These are phyloP conservation scores for Malus sylvestris DNA, from an alignment of 306 rosid species.

Conservation along the genomic window DNA sequence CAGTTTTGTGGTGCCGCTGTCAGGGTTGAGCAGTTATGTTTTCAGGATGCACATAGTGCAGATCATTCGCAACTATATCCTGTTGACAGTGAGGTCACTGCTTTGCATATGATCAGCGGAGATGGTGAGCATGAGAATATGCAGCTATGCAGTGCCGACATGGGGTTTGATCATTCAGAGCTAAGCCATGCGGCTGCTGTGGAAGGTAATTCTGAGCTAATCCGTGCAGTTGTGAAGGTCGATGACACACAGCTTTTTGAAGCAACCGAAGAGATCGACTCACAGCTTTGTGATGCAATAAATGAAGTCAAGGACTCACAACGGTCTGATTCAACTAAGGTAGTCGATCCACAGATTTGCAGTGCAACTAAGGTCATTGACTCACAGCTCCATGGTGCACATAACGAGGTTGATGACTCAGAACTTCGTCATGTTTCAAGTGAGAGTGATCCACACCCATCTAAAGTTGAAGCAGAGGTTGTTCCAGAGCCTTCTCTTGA, in stretches of 20 bases:
- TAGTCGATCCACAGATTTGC: slow-evolving; percentile 19
- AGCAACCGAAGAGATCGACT: slow-evolving; percentile 24
- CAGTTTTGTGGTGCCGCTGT: slow-evolving; percentile 58
- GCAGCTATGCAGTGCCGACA: slow-evolving; percentile 48
- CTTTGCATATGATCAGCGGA: slow-evolving; percentile 45
- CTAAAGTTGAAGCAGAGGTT: slow-evolving; percentile 39
- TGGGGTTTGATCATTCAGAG: slow-evolving; percentile 57
- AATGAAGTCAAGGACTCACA: slow-evolving; percentile 23
- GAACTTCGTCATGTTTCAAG: slow-evolving; percentile 30
- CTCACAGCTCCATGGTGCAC: slow-evolving; percentile 11
- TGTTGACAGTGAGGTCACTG: slow-evolving; percentile 40
- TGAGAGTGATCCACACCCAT: slow-evolving; percentile 33
- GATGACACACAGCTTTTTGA: slow-evolving; percentile 23
- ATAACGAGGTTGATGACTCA: background rate
- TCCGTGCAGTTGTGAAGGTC: slow-evolving; percentile 5
- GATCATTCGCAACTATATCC: slow-evolving; percentile 46
- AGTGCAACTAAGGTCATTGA: slow-evolving; percentile 9
- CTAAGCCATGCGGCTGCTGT: slow-evolving; percentile 35
- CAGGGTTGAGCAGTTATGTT: slow-evolving; percentile 46
- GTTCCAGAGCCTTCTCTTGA: slow-evolving; percentile 54
- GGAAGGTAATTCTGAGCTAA: slow-evolving; percentile 27
- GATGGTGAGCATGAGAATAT: slow-evolving; percentile 37
- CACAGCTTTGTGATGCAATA: slow-evolving; percentile 19
- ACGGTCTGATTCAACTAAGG: slow-evolving; percentile 21
- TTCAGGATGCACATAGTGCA: slow-evolving; percentile 45